Evolutionary conservation across 106 monocot genomes (phyloP), one percentile per base, ranked within the genome.

Genomic region (Posidonia australis): DNA sequence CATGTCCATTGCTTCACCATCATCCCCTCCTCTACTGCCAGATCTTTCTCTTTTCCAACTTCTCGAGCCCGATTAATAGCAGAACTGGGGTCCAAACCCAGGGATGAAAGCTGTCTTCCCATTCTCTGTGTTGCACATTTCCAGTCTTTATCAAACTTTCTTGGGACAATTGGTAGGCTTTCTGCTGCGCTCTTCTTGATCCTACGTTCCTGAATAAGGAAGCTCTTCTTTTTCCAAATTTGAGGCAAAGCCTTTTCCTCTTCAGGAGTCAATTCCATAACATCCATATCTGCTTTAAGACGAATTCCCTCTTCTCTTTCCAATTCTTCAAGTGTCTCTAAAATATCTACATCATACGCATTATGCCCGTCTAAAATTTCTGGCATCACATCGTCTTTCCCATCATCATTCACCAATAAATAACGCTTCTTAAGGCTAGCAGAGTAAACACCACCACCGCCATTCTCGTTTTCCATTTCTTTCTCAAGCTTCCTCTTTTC

Each of bases 391-490:
- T 98, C 96, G 21, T 98, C 90, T 78, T 98, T 98, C 96, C 96
- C 90, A 12, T 87, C 90, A n/a, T 87, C 82, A 48, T 79, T 27
- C 5, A 74, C 87, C 73, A 98, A 77, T 17, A 98, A 63, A 49
- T 98, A 85, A 65, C 87, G 84, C 49, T 98, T 98, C 72, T 58
- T 91, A 2, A 98, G 71, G 58, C 74, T 91, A 11, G 96, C 87
- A 64, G 96, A 98, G 72, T 98, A 98, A 32, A 98, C 96, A 67
- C 96, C 96, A 60, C 90, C 96, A 18, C 96, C 90, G 36, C 96
- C 90, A 75, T 98, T 98, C 63, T 98, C 90, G 3, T 91, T 54
- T 66, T 98, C 96, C 29, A 91, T 54, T 77, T 98, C 96, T 52
- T 73, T 87, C 74, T 98, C 96, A 27, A 96, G 90, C 58, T 87